These are phyloP conservation scores for Botrytis deweyae DNA, from an alignment of 2,329 filamentous ascomycete species.

Conservation along the genomic window DNA sequence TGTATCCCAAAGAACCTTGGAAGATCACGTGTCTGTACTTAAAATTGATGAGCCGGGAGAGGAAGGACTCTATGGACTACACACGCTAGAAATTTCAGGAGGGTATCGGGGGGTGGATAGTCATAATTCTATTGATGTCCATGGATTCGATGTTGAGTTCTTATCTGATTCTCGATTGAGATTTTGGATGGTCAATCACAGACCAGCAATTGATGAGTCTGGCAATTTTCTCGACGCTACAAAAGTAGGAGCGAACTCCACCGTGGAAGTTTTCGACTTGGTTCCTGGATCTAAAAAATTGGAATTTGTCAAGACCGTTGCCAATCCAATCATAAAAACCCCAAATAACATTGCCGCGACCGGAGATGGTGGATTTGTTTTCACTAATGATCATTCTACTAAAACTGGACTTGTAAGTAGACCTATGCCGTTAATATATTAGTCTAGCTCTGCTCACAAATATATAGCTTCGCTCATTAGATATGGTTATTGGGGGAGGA, in stretches of 20 bases:
- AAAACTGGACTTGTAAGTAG: constrained; percentile 29
- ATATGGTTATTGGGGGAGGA: constrained; percentile 36
- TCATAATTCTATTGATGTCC: constrained; percentile 37
- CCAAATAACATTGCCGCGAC: constrained; percentile 41
- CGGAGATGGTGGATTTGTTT: constrained; percentile 39
- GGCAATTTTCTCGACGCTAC: constrained; percentile 38
- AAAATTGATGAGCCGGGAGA: constrained; percentile 32
- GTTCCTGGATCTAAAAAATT: constrained; percentile 31
- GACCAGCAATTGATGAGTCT: constrained; percentile 38
- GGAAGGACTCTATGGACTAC: constrained; percentile 30
- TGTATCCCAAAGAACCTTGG: background rate
- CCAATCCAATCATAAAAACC: constrained; percentile 37
- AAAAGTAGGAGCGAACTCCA: constrained; percentile 41
- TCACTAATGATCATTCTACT: constrained; percentile 41
- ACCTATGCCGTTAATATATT: background rate
- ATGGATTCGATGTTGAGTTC: constrained; percentile 39
- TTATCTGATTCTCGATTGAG: constrained; percentile 31
- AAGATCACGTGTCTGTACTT: constrained; percentile 14
- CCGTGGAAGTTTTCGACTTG: constrained; percentile 42
- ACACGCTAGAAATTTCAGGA: constrained; percentile 27
- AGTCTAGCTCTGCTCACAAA: background rate
- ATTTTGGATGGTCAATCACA: constrained; percentile 41
- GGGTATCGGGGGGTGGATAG: constrained; percentile 32
- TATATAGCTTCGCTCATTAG: constrained; percentile 22
- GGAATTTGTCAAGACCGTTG: constrained; percentile 39